These are phyloP conservation scores for Pleurotus tuoliensis DNA, from an alignment of 768 basidiomycete species.

Conservation along the genomic window DNA sequence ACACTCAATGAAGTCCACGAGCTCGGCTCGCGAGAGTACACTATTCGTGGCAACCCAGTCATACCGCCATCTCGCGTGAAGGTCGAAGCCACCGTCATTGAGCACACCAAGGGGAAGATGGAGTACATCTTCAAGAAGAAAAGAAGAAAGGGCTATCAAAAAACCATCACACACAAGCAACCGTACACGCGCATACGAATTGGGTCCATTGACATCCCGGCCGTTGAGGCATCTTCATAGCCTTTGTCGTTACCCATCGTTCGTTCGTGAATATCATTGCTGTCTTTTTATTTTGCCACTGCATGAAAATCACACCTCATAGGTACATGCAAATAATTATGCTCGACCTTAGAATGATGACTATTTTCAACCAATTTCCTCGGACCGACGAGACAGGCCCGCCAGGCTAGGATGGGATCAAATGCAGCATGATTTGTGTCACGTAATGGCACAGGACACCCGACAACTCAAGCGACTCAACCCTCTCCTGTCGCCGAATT, in stretches of 20 bases:
- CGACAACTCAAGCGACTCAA: too few species aligned
- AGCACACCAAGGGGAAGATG: conserved; percentile 95
- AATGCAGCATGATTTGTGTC: too few species aligned
- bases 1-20: conserved; percentile 85
- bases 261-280: background rate
- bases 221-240: conserved; percentile 13
- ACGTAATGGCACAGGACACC: too few species aligned
- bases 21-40: conserved; percentile 93
- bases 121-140: conserved; percentile 95
- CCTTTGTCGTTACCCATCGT: conserved; percentile 21
- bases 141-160: conserved; percentile 95
- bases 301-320: background rate
- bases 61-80: conserved; percentile 64
- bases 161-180: conserved; percentile 91
- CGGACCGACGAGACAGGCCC: too few species aligned
- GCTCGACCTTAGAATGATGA: too few species aligned
- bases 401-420: too few species aligned
- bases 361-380: too few species aligned
- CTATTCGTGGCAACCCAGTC: conserved; percentile 73
- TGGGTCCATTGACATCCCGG: conserved; percentile 63
- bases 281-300: too few species aligned
- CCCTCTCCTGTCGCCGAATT: too few species aligned
- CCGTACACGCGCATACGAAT: conserved; percentile 94
- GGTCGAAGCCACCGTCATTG: conserved; percentile 88
- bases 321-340: background rate